Percentiles rank a stretch among this genome's conserved stretches.
phyloP scores from a whole-genome alignment of 805 yeast species.

The Ogataea wickerhamii region DNA sequence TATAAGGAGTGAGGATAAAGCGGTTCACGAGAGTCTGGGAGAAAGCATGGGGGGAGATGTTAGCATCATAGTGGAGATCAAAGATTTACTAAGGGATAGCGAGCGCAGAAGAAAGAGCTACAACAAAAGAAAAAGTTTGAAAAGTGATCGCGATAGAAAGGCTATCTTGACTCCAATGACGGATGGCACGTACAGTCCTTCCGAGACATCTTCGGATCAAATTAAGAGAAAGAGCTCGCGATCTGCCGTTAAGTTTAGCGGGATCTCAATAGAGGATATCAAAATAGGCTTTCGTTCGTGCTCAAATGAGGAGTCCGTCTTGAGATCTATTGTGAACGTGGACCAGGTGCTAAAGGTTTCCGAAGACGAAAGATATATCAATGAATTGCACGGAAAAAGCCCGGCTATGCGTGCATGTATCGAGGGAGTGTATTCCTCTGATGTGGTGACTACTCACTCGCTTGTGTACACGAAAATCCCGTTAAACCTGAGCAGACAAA shows the following conservation, averaged over 20 bases:
- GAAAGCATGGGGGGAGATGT: slow-evolving; percentile 13
- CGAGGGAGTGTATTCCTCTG: slow-evolving; percentile 21
- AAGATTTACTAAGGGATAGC: slow-evolving; percentile 22
- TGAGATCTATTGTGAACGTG: slow-evolving; percentile 21
- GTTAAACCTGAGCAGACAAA: slow-evolving; percentile 12
- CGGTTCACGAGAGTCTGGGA: slow-evolving; percentile 6
- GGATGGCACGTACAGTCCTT: slow-evolving; percentile 10
- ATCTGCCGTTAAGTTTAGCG: slow-evolving; percentile 4
- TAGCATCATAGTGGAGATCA: slow-evolving; percentile 16
- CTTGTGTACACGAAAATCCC: slow-evolving; percentile 28
- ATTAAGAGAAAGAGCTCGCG: slow-evolving; percentile 4
- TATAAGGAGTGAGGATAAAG: slow-evolving; percentile 22
- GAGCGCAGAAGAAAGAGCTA: slow-evolving; percentile 27
- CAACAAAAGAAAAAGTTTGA: slow-evolving; percentile 21
- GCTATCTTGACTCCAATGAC: slow-evolving; percentile 6
- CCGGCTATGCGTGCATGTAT: slow-evolving; percentile 18
- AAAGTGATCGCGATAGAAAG: slow-evolving; percentile 11
- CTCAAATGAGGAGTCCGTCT: slow-evolving; percentile 3
- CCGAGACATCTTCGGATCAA: slow-evolving; percentile 3
- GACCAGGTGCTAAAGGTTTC: slow-evolving; percentile 18
- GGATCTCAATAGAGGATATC: slow-evolving; percentile 13
- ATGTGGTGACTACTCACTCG: slow-evolving; percentile 20
- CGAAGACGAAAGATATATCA: slow-evolving; percentile 26
- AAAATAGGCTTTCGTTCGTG: slow-evolving; percentile 18
- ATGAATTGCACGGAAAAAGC: slow-evolving; percentile 18